Evolutionary conservation across 1,284 basidiomycete genomes (phyloP).

Genomic region (Malassezia arunalokei): DNA sequence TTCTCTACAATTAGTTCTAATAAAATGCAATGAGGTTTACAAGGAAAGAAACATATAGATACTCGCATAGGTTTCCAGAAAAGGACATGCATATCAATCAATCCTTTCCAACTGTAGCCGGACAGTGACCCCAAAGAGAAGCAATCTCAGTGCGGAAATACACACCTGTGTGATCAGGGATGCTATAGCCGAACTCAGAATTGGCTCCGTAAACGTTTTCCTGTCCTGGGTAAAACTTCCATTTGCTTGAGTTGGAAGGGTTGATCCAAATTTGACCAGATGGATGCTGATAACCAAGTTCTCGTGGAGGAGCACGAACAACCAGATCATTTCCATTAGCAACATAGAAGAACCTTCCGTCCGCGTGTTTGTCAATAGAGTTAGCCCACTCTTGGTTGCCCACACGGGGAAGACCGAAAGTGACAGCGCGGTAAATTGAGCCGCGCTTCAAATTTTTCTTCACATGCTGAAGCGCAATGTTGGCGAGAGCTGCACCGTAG

Average conservation of each 20-base stretch:
- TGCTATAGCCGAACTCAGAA: constrained; percentile 1
- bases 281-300: constrained; percentile 16
- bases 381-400: constrained; percentile 17
- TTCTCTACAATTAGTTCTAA: no score
- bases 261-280: constrained; percentile 17
- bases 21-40: no score
- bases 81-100: not conserved
- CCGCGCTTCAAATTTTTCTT: constrained; percentile 15
- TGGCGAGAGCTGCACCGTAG: constrained; percentile 8
- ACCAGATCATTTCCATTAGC: constrained; percentile 16
- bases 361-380: constrained; percentile 6
- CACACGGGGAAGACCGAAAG: constrained; percentile 15
- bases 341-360: constrained; percentile 6
- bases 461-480: not conserved
- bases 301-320: constrained; percentile 10
- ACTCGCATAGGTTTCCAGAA: no score
- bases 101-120: not conserved
- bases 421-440: constrained; percentile 7
- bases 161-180: constrained; percentile 14
- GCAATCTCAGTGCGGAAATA: constrained; percentile 13
- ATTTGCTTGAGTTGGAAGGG: constrained; percentile 14
- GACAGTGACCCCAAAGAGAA: constrained; percentile 4
- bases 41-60: no score
- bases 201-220: constrained; percentile 15
- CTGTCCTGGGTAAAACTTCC: constrained; percentile 15